Evolutionary conservation across 257 asterid genomes (phyloP), one percentile per base, ranked within the genome.

Genomic region (Leptodermis oblonga): DNA sequence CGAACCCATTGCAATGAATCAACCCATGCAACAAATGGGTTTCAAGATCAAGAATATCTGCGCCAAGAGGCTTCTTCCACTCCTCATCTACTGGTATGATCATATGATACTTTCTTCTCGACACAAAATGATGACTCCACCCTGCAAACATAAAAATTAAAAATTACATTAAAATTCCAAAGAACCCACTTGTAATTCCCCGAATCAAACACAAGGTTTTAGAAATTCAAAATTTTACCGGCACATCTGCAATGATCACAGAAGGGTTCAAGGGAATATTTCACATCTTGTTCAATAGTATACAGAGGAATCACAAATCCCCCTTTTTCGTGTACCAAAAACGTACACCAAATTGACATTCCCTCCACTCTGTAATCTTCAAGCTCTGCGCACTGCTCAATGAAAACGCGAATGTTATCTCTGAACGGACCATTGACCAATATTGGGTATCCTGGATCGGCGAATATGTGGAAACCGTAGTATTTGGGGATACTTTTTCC

Each of bases 1-100:
- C 99, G 37, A 76, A 87, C 4, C 99, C 99, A 62, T 94, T 89
- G 80, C 95, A 85, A 62, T 94, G 99, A 64, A 88, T 87, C 82
- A 91, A 74, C 55, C 97, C 99, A 52, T 87, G 97, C 78, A 94
- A 74, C 63, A 94, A 80, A 68, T 94, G 95, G 2, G 88, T 81
- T 52, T 85, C 86, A 41, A 78, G 62, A 75, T 94, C 92, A 56
- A 86, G 75, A 55, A 77, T 85, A 65, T 83, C 82, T 48, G 83
- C 86, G 33, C 71, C 74, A 48, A 87, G 86, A n/a, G 82, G 83
- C 53, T 77, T 83, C 68, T 85, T 78, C 92, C 99, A 94, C 39
- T 83, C 95, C 46, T 81, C 84, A 72, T 87, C 85, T 26, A 62
- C 79, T 5, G 99, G 97, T 65, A 94, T 88, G 70, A 94, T 94